Percentiles rank a stretch among this genome's conserved stretches.
phyloP scores from a whole-genome alignment of 164 flowering plant species.

The Pachysandra terminalis region DNA sequence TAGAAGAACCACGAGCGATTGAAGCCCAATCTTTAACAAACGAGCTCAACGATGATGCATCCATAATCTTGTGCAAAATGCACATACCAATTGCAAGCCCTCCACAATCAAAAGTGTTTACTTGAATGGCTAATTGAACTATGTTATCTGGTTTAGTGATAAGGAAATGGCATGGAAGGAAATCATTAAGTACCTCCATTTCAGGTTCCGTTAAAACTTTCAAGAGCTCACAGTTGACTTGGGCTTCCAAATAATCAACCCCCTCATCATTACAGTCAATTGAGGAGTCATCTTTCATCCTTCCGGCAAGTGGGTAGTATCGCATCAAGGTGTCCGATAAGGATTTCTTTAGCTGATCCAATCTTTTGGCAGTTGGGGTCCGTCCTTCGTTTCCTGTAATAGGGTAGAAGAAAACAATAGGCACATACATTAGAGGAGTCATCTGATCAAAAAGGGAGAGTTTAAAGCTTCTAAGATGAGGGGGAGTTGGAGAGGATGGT shows the following conservation, averaged over 20 bases:
- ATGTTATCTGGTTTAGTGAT: background rate
- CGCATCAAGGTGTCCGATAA: no score
- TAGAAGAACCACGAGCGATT: background rate
- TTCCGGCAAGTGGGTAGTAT: no score
- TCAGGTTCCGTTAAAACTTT: no score
- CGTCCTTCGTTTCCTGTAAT: no score
- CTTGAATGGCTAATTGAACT: conserved; percentile 17
- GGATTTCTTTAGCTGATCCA: no score
- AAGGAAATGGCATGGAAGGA: no score
- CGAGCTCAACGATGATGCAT: conserved; percentile 7
- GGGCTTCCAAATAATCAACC: no score
- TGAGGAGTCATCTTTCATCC: no score
- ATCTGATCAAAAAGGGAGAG: background rate
- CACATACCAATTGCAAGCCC: conserved; percentile 24
- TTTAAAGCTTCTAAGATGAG: background rate
- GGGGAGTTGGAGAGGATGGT: conserved; percentile 1
- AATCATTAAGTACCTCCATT: no score
- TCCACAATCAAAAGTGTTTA: conserved; percentile 27
- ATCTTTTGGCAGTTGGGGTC: no score
- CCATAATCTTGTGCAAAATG: conserved; percentile 22
- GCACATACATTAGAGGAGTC: background rate
- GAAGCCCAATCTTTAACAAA: conserved; percentile 24
- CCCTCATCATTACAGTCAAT: no score
- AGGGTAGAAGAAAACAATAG: background rate
- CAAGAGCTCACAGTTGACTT: no score